Conservation (phyloP, 176 grass and related monocot species). For the Dendrocalamus sinicus region DNA sequence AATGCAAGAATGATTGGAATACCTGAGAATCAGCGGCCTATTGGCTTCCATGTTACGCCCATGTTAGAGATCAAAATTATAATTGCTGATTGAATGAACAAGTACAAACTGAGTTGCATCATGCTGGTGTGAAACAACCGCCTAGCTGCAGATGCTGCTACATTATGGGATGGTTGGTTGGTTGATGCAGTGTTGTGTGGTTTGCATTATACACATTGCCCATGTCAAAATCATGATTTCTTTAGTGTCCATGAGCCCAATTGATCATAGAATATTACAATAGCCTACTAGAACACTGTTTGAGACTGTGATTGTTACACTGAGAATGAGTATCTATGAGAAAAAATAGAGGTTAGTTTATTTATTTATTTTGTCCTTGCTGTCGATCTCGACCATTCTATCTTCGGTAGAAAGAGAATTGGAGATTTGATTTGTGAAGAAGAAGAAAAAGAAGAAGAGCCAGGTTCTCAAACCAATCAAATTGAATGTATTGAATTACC, state of each 20-base stretch:
- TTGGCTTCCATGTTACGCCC: slow-evolving; percentile 50
- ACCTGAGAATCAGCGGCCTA: slow-evolving; percentile 26
- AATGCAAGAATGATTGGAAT: slow-evolving; percentile 38
- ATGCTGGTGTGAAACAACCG: slow-evolving; percentile 38
- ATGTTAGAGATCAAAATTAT: slow-evolving; percentile 22
- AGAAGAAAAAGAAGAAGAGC: not conserved
- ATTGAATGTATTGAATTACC: slow-evolving; percentile 47
- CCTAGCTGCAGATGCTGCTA: slow-evolving; percentile 33
- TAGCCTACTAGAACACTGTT: not conserved
- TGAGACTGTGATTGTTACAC: not conserved
- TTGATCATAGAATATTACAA: slow-evolving; percentile 16
- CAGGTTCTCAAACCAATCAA: slow-evolving; percentile 16
- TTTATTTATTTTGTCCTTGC: not conserved
- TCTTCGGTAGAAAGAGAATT: not conserved
- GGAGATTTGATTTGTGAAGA: not conserved
- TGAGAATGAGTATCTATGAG: not conserved
- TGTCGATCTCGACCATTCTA: not conserved
- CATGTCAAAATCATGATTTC: slow-evolving; percentile 42
- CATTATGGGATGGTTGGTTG: slow-evolving; percentile 36
- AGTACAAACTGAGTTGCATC: slow-evolving; percentile 30
- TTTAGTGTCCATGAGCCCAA: slow-evolving; percentile 20
- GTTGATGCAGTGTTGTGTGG: not conserved
- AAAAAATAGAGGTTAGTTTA: not conserved
- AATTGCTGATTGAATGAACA: not conserved
- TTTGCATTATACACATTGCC: slow-evolving; percentile 3